Evolutionary conservation across 345 rosid species (phyloP).

Genomic region (Salix dunnii): DNA sequence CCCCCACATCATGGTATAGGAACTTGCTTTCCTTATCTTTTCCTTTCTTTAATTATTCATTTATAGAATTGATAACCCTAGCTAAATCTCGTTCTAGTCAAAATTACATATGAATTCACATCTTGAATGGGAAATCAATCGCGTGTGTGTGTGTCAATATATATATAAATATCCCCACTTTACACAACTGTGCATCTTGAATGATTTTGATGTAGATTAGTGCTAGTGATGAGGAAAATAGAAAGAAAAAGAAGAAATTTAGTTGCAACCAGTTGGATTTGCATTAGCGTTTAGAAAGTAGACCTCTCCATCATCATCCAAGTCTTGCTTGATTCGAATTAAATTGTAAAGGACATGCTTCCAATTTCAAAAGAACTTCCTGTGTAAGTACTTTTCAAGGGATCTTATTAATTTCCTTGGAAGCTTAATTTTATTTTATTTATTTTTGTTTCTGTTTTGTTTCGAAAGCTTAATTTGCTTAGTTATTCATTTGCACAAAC

Average conservation of each 20-base stretch:
- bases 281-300: background rate
- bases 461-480: background rate
- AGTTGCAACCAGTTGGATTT: background rate
- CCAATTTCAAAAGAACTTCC: background rate
- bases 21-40: background rate
- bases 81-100: background rate
- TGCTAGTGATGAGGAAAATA: background rate
- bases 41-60: background rate
- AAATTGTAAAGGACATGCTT: background rate
- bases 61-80: background rate
- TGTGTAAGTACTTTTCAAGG: background rate
- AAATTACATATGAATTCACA: background rate
- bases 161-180: no score
- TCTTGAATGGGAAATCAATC: background rate
- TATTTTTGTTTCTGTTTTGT: background rate
- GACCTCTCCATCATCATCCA: background rate
- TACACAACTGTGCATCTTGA: background rate
- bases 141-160: background rate
- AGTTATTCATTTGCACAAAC: background rate
- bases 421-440: background rate
- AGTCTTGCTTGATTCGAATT: background rate
- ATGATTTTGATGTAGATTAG: background rate
- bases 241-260: background rate
- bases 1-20: slow-evolving; percentile 58
- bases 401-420: background rate